These are phyloP conservation scores for Globisporangium carolinianum DNA, from an alignment of 352 stramenopile species.

Conservation along the genomic window DNA sequence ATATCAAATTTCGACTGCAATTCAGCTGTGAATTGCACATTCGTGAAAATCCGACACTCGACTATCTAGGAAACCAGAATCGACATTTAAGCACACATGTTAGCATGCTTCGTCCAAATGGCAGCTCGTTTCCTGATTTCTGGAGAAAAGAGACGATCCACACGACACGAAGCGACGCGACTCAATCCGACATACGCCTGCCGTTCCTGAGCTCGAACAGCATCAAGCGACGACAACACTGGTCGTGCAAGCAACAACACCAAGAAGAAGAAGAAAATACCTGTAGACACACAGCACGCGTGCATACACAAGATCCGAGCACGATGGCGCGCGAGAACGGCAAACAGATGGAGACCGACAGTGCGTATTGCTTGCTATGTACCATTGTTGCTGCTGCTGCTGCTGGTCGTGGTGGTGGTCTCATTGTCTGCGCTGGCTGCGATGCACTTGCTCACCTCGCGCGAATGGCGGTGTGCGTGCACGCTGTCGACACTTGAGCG, in stretches of 20 bases:
- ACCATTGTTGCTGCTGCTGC: no score
- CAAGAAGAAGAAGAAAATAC: no score
- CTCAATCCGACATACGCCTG: no score
- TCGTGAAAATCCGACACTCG: no score
- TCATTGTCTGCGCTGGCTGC: not conserved
- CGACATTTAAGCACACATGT: not conserved
- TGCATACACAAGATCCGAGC: not conserved
- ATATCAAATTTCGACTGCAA: not conserved
- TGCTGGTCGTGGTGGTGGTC: no score
- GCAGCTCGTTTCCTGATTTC: not conserved
- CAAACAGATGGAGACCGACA: conserved; percentile 83
- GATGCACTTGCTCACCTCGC: not conserved
- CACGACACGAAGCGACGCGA: not conserved
- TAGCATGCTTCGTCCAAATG: not conserved
- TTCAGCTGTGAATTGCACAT: not conserved
- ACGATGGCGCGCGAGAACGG: conserved; percentile 49
- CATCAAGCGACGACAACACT: no score
- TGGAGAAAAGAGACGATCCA: not conserved
- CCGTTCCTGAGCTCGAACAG: no score
- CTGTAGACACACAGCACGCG: no score
- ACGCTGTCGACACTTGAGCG: not conserved
- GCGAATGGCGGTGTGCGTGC: conserved; percentile 1
- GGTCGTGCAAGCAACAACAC: no score
- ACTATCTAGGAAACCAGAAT: no score
- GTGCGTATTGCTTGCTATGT: conserved; percentile 20